phyloP scores from a whole-genome alignment of 768 basidiomycete genomes.

The Suillus cothurnatus region DNA sequence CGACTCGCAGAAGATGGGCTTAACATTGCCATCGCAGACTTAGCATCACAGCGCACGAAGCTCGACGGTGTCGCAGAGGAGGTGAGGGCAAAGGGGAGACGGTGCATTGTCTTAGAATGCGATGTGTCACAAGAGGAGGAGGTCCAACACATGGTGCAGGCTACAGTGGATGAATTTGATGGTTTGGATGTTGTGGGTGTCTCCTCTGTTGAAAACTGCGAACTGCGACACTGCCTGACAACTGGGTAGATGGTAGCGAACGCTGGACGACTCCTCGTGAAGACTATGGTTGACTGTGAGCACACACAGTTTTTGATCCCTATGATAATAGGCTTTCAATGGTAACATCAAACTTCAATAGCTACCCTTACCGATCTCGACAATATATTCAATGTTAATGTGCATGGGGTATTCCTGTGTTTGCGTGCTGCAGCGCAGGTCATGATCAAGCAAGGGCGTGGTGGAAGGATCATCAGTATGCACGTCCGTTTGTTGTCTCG shows the following conservation, averaged over 20 bases:
- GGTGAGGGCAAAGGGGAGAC: constrained; percentile 26
- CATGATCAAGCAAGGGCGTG: constrained; percentile 46
- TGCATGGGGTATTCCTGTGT: constrained; percentile 39
- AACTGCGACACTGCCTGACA: background rate
- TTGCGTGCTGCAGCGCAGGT: constrained; percentile 44
- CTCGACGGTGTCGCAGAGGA: constrained; percentile 28
- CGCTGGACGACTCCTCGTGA: constrained; percentile 2
- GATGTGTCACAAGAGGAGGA: constrained; percentile 34
- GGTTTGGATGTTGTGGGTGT: constrained; percentile 34
- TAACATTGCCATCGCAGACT: constrained; percentile 35
- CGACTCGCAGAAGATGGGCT: constrained; percentile 36
- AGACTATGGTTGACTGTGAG: constrained; percentile 5
- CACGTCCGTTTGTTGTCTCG: background rate
- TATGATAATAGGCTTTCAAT: background rate
- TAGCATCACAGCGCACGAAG: constrained; percentile 15
- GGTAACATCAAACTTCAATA: background rate
- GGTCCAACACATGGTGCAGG: constrained; percentile 30
- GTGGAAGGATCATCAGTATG: constrained; percentile 45
- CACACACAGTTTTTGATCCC: background rate
- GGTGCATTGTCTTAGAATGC: constrained; percentile 19
- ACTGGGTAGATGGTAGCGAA: constrained; percentile 8
- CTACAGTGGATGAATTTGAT: constrained; percentile 27
- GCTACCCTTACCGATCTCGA: constrained; percentile 31
- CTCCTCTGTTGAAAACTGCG: background rate
- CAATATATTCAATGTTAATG: constrained; percentile 34